A percentile compares a stretch with the other conserved stretches of the same genome.
phyloP scores from a whole-genome alignment of 805 yeast genomes.

The Zygosaccharomyces pseudorouxii region DNA sequence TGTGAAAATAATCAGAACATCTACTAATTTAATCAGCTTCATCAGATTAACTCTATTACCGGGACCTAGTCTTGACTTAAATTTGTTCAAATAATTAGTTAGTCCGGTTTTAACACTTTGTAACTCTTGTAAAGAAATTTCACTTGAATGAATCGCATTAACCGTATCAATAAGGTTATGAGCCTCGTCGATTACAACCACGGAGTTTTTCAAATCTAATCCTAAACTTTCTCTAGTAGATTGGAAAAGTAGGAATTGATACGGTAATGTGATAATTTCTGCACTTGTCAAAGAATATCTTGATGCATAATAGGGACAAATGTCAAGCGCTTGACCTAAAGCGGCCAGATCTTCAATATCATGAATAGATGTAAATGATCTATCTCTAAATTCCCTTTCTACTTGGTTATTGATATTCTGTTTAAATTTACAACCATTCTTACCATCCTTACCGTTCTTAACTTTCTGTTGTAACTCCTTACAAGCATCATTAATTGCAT shows the following conservation, averaged over 20 bases:
- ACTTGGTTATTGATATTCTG: constrained; percentile 39
- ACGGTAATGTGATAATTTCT: constrained; percentile 81
- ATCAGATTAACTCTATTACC: constrained; percentile 66
- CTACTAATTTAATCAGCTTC: constrained; percentile 57
- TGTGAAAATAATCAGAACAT: constrained; percentile 48
- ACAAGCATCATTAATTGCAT: constrained; percentile 75
- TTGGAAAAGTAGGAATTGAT: constrained; percentile 64
- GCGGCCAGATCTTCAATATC: constrained; percentile 76
- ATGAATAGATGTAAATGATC: constrained; percentile 50
- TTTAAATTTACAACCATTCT: constrained; percentile 24
- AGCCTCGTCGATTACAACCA: constrained; percentile 87
- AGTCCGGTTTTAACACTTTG: constrained; percentile 44
- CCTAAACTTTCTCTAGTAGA: constrained; percentile 56
- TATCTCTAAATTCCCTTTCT: constrained; percentile 47
- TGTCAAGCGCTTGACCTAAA: constrained; percentile 51
- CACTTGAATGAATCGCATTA: constrained; percentile 59
- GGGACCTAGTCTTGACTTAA: constrained; percentile 59
- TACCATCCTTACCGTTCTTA: constrained; percentile 20
- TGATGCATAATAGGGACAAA: constrained; percentile 81
- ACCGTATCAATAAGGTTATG: constrained; percentile 82
- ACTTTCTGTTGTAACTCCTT: constrained; percentile 53
- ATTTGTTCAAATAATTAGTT: constrained; percentile 52
- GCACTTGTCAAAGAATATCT: constrained; percentile 52
- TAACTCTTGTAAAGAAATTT: constrained; percentile 50
- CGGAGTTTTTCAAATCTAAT: constrained; percentile 54